A percentile compares a stretch with the other conserved stretches of the same genome.
phyloP scores from a whole-genome alignment of 2,329 filamentous ascomycete species.

The Fusarium sp. region DNA sequence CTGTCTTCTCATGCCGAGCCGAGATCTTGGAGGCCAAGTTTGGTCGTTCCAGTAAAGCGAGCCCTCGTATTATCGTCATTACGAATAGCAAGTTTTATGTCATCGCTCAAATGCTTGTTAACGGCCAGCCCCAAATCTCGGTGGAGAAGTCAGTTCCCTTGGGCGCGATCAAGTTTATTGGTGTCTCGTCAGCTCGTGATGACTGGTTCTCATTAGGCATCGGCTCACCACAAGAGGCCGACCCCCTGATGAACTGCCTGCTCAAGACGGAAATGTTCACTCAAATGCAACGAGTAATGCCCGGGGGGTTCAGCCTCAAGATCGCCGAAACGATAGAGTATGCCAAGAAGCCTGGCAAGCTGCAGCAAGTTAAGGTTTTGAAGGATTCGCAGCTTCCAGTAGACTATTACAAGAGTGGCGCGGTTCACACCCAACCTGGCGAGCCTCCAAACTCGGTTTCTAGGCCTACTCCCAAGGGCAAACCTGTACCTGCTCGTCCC shows the following conservation, averaged over 20 bases:
- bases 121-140: constrained; percentile 81
- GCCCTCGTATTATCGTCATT: constrained; percentile 83
- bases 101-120: constrained; percentile 82
- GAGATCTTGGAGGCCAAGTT: constrained; percentile 94
- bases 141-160: constrained; percentile 84
- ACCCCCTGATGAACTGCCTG: constrained; percentile 91
- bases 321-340: constrained; percentile 90
- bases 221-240: constrained; percentile 88
- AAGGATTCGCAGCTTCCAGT: constrained; percentile 82
- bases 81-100: constrained; percentile 90
- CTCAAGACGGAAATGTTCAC: constrained; percentile 98
- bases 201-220: constrained; percentile 97
- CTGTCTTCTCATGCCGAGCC: constrained; percentile 89
- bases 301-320: constrained; percentile 82
- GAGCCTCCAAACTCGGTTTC: constrained; percentile 86
- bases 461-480: constrained; percentile 84
- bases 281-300: constrained; percentile 82
- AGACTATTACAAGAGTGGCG: constrained; percentile 93
- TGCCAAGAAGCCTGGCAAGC: constrained; percentile 96
- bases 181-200: constrained; percentile 82
- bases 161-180: constrained; percentile 87
- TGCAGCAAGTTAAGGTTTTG: constrained; percentile 85
- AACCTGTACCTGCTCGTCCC: constrained; percentile 84
- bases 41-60: constrained; percentile 92
- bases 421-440: constrained; percentile 85